Conservation (phyloP, 371 early-diverging fungal genomes). For the Mucor ambiguus region DNA sequence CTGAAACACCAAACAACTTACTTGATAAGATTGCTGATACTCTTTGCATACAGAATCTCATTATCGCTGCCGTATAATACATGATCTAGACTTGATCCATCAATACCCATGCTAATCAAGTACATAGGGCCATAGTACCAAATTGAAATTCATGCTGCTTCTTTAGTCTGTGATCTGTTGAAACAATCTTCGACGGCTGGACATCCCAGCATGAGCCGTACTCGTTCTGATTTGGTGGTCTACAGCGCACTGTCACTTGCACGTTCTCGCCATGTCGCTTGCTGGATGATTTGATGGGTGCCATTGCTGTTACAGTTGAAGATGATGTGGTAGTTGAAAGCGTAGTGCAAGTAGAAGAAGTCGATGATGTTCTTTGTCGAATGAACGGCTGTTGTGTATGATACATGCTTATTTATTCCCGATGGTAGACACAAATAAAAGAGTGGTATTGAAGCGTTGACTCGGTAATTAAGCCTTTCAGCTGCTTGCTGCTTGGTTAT, state of each 20-base stretch:
- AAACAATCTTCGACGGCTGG: conserved; percentile 5
- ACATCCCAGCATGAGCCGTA: conserved; percentile 20
- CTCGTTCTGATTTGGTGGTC: conserved; percentile 26
- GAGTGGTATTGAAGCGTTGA: background rate
- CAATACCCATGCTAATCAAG: background rate
- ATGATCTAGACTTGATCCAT: conserved; percentile 17
- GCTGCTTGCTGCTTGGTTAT: background rate
- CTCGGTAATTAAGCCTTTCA: background rate
- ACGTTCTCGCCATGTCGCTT: conserved; percentile 22
- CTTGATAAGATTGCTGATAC: conserved; percentile 39
- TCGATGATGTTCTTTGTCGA: conserved; percentile 10
- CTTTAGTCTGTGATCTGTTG: conserved; percentile 12
- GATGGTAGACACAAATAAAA: background rate
- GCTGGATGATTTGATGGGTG: background rate
- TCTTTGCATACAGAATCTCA: conserved; percentile 31
- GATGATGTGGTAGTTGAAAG: background rate
- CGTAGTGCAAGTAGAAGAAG: background rate
- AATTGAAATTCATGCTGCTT: conserved; percentile 22
- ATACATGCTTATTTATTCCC: conserved; percentile 1
- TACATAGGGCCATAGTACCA: conserved; percentile 8
- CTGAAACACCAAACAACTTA: conserved; percentile 18
- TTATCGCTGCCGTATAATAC: conserved; percentile 36
- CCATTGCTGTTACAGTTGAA: background rate
- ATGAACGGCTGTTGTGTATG: background rate
- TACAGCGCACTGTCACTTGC: conserved; percentile 36